Base-by-base conservation (phyloP, 2,329 filamentous ascomycete species). In the Dendryphion nanum region DNA sequence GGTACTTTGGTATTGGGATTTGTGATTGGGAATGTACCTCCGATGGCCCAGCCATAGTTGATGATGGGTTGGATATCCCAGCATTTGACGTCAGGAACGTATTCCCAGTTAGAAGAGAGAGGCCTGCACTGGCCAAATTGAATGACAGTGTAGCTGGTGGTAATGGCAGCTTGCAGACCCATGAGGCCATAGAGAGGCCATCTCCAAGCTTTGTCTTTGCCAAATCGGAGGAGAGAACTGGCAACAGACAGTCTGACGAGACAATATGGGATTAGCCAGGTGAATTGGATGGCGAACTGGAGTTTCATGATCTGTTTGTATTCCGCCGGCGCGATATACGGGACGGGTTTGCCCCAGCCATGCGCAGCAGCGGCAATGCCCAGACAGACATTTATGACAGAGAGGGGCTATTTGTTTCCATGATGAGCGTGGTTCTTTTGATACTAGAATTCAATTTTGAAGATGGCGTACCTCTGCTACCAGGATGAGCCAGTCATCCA, bases 401-500 rank as follows among this genome's bases (percentile, higher is more conserved):
- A 58, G 10, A 60, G 40, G 7, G 32, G 14, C 47, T 50, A 38
- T 38, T 23, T 45, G 10, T 34, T 6, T 20, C 26, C 7, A 38
- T 26, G 23, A 26, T 26, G 23, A 10, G n/a, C n/a, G n/a, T n/a
- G n/a, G n/a, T 26, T 10, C 10, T 26, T 26, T n/a, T n/a, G 23
- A 8, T 26, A 26, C 23, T 4, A 6, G 15, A 7, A 19, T 7
- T 10, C 17, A n/a, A 16, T 15, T n/a, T 8, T 26, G 23, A n/a
- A 10, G 23, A 10, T 10, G 23, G 38, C 44, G n/a, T 30, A 55
- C 54, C 44, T 55, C 50, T 18, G 53, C 56, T 16, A 47, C 42
- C 14, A 55, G 12, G 29, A 60, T 51, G 32, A 58, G 40, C 53
- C 50, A 56, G 43, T 58, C 56, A 36, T 60, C 55, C 6, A 53